A percentile compares a stretch with the other conserved stretches of the same genome.
Evolutionary conservation across 2,329 filamentous ascomycete genomes (phyloP).

Genomic region (Gremmenia infestans): DNA sequence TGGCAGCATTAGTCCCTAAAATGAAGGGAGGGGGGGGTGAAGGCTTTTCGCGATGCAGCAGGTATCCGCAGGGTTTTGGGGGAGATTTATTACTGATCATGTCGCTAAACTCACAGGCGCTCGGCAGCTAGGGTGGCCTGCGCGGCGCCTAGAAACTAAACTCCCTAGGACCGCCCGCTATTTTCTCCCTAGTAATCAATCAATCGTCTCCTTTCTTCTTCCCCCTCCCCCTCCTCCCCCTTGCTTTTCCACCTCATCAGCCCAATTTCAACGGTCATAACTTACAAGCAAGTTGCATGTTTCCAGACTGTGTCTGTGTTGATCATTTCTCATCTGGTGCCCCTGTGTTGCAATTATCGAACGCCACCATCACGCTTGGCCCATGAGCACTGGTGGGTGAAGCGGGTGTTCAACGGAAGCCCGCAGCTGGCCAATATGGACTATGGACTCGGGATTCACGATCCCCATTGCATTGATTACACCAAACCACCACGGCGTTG

Average conservation of each 20-base stretch:
- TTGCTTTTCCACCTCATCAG: background rate
- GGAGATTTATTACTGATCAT: background rate
- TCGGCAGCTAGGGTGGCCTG: background rate
- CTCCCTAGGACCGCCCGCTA: too few species aligned
- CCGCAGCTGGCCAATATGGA: slow-evolving; percentile 1
- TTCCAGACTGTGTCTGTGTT: background rate
- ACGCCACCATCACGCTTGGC: background rate
- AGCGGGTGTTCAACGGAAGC: background rate
- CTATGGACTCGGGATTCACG: slow-evolving; percentile 1
- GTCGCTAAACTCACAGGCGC: background rate
- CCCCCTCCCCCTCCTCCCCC: background rate
- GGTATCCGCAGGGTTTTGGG: background rate
- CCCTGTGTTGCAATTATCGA: background rate
- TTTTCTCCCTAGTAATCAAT: background rate
- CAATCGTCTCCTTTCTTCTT: background rate
- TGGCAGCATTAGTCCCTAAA: too few species aligned
- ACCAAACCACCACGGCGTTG: background rate
- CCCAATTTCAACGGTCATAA: background rate
- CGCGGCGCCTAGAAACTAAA: background rate
- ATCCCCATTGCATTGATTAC: background rate
- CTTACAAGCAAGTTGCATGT: too few species aligned
- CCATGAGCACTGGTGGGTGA: background rate
- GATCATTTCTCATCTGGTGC: background rate
- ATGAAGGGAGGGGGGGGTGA: background rate
- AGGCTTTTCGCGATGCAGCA: background rate